These are phyloP conservation scores for Ustilago bromivora DNA, from an alignment of 1,284 basidiomycete species.

Conservation along the genomic window DNA sequence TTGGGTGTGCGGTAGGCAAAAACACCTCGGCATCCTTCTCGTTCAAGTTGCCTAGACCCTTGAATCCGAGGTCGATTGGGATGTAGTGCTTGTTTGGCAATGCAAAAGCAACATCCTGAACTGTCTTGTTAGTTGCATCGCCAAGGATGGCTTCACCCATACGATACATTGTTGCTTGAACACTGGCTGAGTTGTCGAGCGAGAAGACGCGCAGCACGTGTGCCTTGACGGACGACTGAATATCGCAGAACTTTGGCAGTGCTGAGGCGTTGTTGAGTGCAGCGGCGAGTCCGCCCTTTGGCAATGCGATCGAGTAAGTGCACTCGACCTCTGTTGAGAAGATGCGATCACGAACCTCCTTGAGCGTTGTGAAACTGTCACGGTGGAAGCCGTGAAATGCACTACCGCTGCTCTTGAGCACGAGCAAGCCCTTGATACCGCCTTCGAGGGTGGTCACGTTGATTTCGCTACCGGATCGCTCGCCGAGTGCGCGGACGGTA, in stretches of 20 bases:
- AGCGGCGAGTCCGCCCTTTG: conserved; percentile 34
- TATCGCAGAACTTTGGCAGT: conserved; percentile 66
- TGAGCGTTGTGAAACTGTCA: conserved; percentile 89
- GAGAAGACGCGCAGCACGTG: conserved; percentile 87
- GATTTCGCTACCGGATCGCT: conserved; percentile 71
- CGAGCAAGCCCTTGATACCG: conserved; percentile 70
- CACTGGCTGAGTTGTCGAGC: conserved; percentile 86
- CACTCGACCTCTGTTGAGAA: conserved; percentile 67
- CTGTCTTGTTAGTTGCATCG: conserved; percentile 73
- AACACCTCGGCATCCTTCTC: conserved; percentile 65
- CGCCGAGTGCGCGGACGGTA: conserved; percentile 76
- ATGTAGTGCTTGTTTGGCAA: conserved; percentile 81
- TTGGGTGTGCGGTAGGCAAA: conserved; percentile 60
- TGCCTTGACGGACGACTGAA: conserved; percentile 75
- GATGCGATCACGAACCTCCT: conserved; percentile 64
- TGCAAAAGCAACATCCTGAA: conserved; percentile 78
- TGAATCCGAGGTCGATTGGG: conserved; percentile 62
- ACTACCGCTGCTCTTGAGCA: conserved; percentile 89
- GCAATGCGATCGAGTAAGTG: conserved; percentile 48
- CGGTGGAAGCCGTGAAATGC: conserved; percentile 84
- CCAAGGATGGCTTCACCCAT: conserved; percentile 79
- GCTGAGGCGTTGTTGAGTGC: conserved; percentile 66
- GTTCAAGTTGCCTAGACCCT: conserved; percentile 56
- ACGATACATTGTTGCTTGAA: conserved; percentile 92
- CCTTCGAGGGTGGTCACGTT: conserved; percentile 44